Evolutionary conservation across 176 grass and related monocot genomes (phyloP).

Genomic region (Raddia distichophylla): DNA sequence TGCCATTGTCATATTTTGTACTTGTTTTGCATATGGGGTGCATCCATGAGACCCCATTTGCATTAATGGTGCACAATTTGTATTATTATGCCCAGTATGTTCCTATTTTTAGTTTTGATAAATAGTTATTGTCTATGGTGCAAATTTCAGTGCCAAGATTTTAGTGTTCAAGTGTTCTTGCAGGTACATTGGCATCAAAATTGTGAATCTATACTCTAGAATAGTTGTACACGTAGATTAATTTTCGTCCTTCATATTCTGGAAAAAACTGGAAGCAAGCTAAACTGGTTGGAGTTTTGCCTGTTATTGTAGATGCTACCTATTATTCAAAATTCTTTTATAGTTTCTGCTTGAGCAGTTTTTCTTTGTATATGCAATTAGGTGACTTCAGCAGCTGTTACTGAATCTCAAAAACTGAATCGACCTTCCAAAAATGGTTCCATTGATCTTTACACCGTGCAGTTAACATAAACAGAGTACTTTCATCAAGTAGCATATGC

Average conservation of each 20-base stretch:
- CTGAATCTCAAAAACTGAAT: conserved; percentile 7
- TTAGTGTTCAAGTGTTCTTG: not conserved
- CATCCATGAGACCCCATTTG: not conserved
- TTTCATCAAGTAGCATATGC: not conserved
- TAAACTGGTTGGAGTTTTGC: not conserved
- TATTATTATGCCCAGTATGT: not conserved
- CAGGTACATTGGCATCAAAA: not conserved
- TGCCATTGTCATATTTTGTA: not conserved
- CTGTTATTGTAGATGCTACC: not conserved
- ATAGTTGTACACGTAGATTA: not conserved
- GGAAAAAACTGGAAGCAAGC: not conserved
- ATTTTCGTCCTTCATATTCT: not conserved
- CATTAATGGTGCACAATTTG: not conserved
- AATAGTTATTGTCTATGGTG: conserved; percentile 3
- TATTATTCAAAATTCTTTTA: not conserved
- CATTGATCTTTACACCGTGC: not conserved
- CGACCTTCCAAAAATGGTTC: not conserved
- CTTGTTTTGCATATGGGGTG: not conserved
- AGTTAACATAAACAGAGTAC: not conserved
- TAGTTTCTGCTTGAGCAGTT: conserved; percentile 17
- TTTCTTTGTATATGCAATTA: not conserved
- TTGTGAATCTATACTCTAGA: not conserved
- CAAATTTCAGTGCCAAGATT: not conserved
- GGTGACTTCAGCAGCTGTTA: not conserved
- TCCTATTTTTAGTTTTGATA: not conserved